Percentiles rank a stretch among this genome's conserved stretches.
These are phyloP conservation scores for Pseudopithomyces maydicus DNA, from an alignment of 2,329 filamentous ascomycete genomes.

Conservation along the genomic window DNA sequence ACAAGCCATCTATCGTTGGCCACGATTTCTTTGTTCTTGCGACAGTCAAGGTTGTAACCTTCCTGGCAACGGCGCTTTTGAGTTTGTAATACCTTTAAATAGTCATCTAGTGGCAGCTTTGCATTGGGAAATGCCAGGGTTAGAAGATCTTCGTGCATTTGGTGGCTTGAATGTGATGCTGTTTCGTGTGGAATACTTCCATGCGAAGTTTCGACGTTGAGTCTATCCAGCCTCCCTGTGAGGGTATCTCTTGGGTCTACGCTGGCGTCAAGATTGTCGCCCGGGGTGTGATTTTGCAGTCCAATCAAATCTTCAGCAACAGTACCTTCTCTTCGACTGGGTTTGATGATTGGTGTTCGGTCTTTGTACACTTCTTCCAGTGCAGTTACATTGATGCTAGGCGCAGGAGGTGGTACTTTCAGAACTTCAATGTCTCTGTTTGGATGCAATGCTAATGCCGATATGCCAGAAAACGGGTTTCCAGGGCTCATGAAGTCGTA, in stretches of 20 bases:
- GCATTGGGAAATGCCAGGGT: slow-evolving; percentile 42
- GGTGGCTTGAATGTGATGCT: slow-evolving; percentile 35
- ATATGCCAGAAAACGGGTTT: slow-evolving; percentile 52
- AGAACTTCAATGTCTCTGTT: slow-evolving; percentile 57
- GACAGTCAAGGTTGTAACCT: slow-evolving; percentile 63
- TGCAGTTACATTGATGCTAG: slow-evolving; percentile 50
- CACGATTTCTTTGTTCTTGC: slow-evolving; percentile 69
- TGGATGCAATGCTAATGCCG: slow-evolving; percentile 58
- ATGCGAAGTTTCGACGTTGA: slow-evolving; percentile 40
- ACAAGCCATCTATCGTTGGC: slow-evolving; percentile 75
- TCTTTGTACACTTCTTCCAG: slow-evolving; percentile 50
- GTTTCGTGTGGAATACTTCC: slow-evolving; percentile 34
- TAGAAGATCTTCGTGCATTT: slow-evolving; percentile 45
- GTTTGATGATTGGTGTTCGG: slow-evolving; percentile 34
- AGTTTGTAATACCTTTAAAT: slow-evolving; percentile 43
- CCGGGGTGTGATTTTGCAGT: slow-evolving; percentile 36
- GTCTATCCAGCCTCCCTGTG: slow-evolving; percentile 32
- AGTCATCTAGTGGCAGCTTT: slow-evolving; percentile 39
- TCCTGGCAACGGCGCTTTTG: slow-evolving; percentile 61
- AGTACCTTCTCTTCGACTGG: slow-evolving; percentile 33
- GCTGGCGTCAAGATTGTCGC: slow-evolving; percentile 32
- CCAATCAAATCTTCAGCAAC: slow-evolving; percentile 42
- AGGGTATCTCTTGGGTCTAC: slow-evolving; percentile 28
- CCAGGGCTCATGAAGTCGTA: slow-evolving; percentile 64
- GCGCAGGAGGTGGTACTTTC: slow-evolving; percentile 51